Evolutionary conservation across 257 asterid species (phyloP), one percentile per base, ranked within the genome.

Genomic region (Mentha longifolia): DNA sequence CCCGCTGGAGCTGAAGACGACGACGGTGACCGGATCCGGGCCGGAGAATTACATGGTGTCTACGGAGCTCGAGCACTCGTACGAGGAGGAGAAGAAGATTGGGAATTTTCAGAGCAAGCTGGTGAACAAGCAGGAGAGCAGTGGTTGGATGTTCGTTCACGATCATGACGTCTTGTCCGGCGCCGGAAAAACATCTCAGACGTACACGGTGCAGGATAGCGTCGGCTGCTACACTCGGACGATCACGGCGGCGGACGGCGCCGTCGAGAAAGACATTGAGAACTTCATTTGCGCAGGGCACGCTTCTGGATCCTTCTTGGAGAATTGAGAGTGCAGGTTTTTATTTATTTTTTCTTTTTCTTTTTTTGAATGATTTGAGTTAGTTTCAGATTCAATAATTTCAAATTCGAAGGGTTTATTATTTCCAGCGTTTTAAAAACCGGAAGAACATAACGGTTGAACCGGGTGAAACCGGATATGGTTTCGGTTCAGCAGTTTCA

Each of bases 121-220:
- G 73, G 43, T 12, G 7, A 89, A 79, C 73, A 76, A 30, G 16
- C 96, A 91, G 78, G 25, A 75, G 61, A 78, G 83, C 35, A 71
- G 57, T 0, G 97, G 98, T 33, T 82, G 95, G 92, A 84, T 91
- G 90, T 78, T 74, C 41, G 90, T 91, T 33, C 72, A 73, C 65
- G 95, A 80, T 49, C 74, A 83, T 3, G 82, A 82, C 65, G 95
- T 89, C 45, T 65, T 94, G 62, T 80, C 88, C 37, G 97, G 97
- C 39, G 67, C 74, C 1, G 95, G 88, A 11, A 76, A 63, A 14
- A 86, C 91, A 8, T 49, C 25, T 5, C 95, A 91, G 41, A 78
- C 51, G 15, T 89, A 87, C 30, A 19, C 59, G 3, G 79, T 68
- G 70, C 33, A 62, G 74, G 88, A 78, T 55, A 73, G 63, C 11